Conservation (phyloP, 257 asterid species). For the Penstemon davidsonii region DNA sequence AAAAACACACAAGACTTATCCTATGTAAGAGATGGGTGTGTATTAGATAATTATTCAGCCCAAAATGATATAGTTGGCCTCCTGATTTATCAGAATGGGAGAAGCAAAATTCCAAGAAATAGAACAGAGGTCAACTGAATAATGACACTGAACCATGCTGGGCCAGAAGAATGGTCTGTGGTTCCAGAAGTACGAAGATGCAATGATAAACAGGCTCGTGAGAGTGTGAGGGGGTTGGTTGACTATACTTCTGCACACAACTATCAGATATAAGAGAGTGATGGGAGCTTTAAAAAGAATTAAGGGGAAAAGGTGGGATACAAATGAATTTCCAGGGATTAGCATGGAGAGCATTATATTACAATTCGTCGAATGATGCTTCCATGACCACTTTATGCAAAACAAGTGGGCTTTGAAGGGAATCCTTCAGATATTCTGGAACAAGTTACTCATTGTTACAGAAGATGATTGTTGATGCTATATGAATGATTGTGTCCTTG, state of each 20-base stretch:
- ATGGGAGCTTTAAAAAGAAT: conserved; percentile 6
- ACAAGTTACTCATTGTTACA: conserved; percentile 1
- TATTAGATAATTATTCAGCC: conserved; percentile 12
- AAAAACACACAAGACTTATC: background rate
- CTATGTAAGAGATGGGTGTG: conserved; percentile 10
- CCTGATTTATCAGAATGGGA: background rate
- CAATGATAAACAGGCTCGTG: too few relatives aligned
- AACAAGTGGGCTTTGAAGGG: background rate
- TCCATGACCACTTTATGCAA: background rate
- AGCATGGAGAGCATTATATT: background rate
- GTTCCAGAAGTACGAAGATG: too few relatives aligned
- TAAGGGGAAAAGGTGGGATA: conserved; percentile 1
- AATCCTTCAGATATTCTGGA: conserved; percentile 6
- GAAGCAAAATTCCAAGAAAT: conserved; percentile 10
- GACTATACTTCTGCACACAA: too few relatives aligned
- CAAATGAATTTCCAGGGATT: conserved; percentile 14
- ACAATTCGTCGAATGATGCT: conserved; percentile 1
- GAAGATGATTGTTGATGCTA: background rate
- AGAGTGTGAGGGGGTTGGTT: too few relatives aligned
- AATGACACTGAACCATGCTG: background rate
- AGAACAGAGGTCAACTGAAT: conserved; percentile 10
- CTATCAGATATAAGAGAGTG: conserved; percentile 6
- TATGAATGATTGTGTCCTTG: conserved; percentile 7
- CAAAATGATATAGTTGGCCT: conserved; percentile 9
- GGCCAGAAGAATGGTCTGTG: too few relatives aligned